A percentile compares a stretch with the other conserved stretches of the same genome.
These are phyloP conservation scores for Pichia sp. DNA, from an alignment of 1,139 yeast species.

Conservation along the genomic window DNA sequence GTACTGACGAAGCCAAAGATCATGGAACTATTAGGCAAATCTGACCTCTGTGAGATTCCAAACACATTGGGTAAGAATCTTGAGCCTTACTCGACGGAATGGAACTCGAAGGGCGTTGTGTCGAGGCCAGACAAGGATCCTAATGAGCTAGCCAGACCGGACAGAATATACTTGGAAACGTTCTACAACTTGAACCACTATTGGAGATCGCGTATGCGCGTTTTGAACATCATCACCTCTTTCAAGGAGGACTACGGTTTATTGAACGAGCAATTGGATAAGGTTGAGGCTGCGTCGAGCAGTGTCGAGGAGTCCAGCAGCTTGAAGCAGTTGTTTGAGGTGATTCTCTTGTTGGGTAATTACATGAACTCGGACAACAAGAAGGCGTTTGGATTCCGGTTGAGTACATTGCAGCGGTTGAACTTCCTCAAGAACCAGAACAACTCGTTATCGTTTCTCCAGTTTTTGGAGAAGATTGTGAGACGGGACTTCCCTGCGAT, in stretches of 20 bases:
- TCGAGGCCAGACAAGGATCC: constrained; percentile 69
- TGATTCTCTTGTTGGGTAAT: constrained; percentile 77
- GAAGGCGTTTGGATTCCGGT: constrained; percentile 76
- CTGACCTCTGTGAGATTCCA: constrained; percentile 68
- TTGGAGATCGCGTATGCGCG: constrained; percentile 77
- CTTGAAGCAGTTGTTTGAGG: constrained; percentile 63
- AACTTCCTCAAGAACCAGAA: constrained; percentile 75
- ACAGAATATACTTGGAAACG: constrained; percentile 66
- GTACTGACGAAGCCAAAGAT: constrained; percentile 65
- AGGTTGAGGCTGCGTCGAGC: constrained; percentile 62
- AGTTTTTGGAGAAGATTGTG: constrained; percentile 71
- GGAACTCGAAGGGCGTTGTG: constrained; percentile 36
- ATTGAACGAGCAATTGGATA: constrained; percentile 52
- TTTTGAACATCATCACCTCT: constrained; percentile 53
- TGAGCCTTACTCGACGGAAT: constrained; percentile 64
- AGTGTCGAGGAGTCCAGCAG: constrained; percentile 54
- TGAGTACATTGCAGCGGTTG: constrained; percentile 68
- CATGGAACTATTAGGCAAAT: constrained; percentile 75
- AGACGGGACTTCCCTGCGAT: constrained; percentile 66
- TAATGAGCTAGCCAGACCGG: constrained; percentile 68
- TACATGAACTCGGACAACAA: constrained; percentile 77
- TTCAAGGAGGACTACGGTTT: constrained; percentile 74
- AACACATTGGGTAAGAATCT: constrained; percentile 60
- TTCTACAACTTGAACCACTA: constrained; percentile 72
- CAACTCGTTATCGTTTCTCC: constrained; percentile 73